These are phyloP conservation scores for Cyberlindnera misumaiensis DNA, from an alignment of 805 yeast species.

Conservation along the genomic window DNA sequence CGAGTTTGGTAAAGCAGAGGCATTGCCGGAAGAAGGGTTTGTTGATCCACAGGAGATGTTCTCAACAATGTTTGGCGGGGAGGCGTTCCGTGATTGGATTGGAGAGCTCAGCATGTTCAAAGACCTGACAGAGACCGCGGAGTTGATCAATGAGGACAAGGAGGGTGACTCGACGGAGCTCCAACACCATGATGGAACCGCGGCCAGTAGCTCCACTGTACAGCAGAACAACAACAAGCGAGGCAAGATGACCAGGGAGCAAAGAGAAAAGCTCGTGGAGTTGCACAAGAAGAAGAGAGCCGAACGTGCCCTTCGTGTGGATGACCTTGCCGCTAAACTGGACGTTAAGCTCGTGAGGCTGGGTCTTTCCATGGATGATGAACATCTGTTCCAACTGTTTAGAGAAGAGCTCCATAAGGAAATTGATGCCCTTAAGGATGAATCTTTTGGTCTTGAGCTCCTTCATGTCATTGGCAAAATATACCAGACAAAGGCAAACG, in stretches of 20 bases:
- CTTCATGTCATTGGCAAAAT: slow-evolving; percentile 77
- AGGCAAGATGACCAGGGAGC: slow-evolving; percentile 27
- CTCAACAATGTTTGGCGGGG: slow-evolving; percentile 79
- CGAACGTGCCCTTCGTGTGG: slow-evolving; percentile 42
- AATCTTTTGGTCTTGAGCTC: slow-evolving; percentile 89
- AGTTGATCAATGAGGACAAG: slow-evolving; percentile 27
- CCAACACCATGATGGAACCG: slow-evolving; percentile 3
- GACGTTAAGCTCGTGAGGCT: slow-evolving; percentile 39
- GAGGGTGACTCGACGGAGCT: slow-evolving; percentile 22
- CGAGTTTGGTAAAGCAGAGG: slow-evolving; percentile 73
- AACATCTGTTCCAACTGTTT: slow-evolving; percentile 42
- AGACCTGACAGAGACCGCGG: slow-evolving; percentile 54
- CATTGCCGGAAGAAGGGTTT: slow-evolving; percentile 63
- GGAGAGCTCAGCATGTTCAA: slow-evolving; percentile 69
- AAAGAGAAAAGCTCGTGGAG: slow-evolving; percentile 44
- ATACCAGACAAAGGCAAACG: slow-evolving; percentile 69
- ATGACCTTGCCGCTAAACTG: slow-evolving; percentile 44
- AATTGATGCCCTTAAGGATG: slow-evolving; percentile 80
- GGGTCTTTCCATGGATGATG: slow-evolving; percentile 35
- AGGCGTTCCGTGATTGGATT: slow-evolving; percentile 68
- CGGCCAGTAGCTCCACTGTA: background rate
- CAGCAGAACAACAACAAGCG: slow-evolving; percentile 10
- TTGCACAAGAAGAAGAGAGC: slow-evolving; percentile 49
- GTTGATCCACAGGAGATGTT: slow-evolving; percentile 87
- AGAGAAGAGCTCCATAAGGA: slow-evolving; percentile 48